Conservation (phyloP, 2,329 filamentous ascomycete species). For the Fusarium falciforme region DNA sequence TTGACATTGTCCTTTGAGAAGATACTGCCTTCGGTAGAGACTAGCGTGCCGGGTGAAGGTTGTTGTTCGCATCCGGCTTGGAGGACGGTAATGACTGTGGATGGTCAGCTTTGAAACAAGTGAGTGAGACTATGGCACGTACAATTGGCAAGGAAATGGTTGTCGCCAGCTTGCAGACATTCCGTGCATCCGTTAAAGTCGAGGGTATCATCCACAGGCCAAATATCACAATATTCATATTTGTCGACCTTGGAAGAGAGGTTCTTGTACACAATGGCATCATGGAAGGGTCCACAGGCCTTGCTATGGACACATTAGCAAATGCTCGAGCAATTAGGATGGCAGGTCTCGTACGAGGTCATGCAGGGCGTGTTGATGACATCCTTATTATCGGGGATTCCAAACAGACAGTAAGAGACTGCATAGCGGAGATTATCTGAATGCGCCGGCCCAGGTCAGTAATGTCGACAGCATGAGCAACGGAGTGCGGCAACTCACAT, state of each 20-base stretch:
- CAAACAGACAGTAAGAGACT: conserved; percentile 66
- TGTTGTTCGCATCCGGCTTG: conserved; percentile 67
- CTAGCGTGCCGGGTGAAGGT: conserved; percentile 57
- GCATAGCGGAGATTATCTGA: conserved; percentile 70
- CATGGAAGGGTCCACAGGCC: conserved; percentile 62
- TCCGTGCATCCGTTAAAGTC: conserved; percentile 56
- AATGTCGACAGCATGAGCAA: background rate
- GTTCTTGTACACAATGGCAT: conserved; percentile 61
- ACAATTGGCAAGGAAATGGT: conserved; percentile 66
- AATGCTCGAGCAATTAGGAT: background rate
- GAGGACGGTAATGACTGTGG: conserved; percentile 60
- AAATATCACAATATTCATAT: conserved; percentile 66
- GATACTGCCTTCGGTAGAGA: conserved; percentile 63
- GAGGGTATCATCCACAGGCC: conserved; percentile 53
- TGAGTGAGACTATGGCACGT: conserved; percentile 30
- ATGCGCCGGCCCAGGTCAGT: conserved; percentile 22
- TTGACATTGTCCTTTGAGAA: conserved; percentile 63
- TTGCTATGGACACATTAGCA: conserved; percentile 51
- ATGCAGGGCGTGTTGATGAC: conserved; percentile 62
- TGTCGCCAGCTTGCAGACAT: conserved; percentile 56
- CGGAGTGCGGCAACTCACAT: conserved; percentile 58
- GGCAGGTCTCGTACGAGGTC: conserved; percentile 56
- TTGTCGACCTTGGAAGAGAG: conserved; percentile 57
- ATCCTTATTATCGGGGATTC: conserved; percentile 56
- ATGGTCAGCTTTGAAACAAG: conserved; percentile 33